Base-by-base conservation (phyloP, 495 filamentous ascomycete species). In the Xylaria telfairii region DNA sequence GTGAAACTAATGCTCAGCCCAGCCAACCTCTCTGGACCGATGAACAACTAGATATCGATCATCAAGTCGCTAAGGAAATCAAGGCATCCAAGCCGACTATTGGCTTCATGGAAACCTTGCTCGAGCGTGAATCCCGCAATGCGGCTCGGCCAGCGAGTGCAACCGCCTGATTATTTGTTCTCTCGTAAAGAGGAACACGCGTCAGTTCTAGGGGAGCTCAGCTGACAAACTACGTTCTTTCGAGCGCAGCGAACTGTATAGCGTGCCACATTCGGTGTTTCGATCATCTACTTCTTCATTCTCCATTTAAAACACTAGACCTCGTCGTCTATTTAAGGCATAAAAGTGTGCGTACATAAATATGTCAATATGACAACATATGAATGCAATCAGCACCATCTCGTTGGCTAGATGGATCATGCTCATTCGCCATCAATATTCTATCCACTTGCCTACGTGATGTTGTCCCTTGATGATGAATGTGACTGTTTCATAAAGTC, bases 1-100 rank as follows among this genome's bases (percentile, higher is more conserved):
- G 95, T 32, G 90, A 92, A 42, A 82, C 90, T 54, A 87, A 84
- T 6, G 85, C 84, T 13, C 83, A 86, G 53, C 72, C 70, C 3
- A 84, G 81, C 49, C 84, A 88, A 71, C 84, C 90, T 74, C 90
- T 98, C 42, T 98, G 95, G 95, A 92, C 93, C 26, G 89, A 96
- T 74, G 83, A 88, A 74, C 95, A 98, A 84, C 87, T 98, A 54
- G 93, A 90, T 37, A 83, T 97, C 68, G 82, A 83, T 37, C 71
- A 75, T 34, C 80, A 88, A 32, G 74, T 84, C n/a, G 74, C 83
- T 32, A 73, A 79, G 42, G 83, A 86, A 73, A 84, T 89, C 78
- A 84, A 86, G 76, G 79, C 83, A n/a, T 76, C 74, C 9, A 75
- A 72, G 59, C 63, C 71, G 32, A 69, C 70, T 2, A 76, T 75